These are phyloP conservation scores for Candida smagusa DNA, from an alignment of 1,139 yeast genomes.

Conservation along the genomic window DNA sequence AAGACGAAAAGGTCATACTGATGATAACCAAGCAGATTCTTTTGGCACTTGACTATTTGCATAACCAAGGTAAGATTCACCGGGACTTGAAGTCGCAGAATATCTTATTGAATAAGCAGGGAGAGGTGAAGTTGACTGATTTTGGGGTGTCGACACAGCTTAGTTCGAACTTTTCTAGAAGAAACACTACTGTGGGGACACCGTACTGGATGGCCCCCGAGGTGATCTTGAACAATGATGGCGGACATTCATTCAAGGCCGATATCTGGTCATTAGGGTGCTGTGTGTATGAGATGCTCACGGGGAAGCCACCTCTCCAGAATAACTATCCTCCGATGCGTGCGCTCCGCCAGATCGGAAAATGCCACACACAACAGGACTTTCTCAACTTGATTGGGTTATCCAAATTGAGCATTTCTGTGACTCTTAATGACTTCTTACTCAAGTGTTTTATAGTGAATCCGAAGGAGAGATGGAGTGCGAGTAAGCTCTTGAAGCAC, in stretches of 20 bases:
- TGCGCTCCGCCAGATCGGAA: slow-evolving; percentile 54
- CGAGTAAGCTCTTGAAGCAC: slow-evolving; percentile 56
- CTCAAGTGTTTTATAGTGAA: slow-evolving; percentile 60
- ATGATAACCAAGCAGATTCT: slow-evolving; percentile 57
- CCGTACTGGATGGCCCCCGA: slow-evolving; percentile 99
- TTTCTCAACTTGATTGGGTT: slow-evolving; percentile 32
- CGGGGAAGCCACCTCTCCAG: slow-evolving; percentile 80
- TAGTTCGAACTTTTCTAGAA: slow-evolving; percentile 68
- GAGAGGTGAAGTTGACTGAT: slow-evolving; percentile 90
- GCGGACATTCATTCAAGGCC: slow-evolving; percentile 82
- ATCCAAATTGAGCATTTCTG: slow-evolving; percentile 21
- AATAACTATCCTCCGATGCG: slow-evolving; percentile 72
- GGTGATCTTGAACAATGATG: slow-evolving; percentile 71
- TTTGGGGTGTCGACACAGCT: slow-evolving; percentile 94
- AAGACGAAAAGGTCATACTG: slow-evolving; percentile 48
- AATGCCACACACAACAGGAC: slow-evolving; percentile 31
- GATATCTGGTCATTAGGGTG: slow-evolving; percentile 97
- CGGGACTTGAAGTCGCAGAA: slow-evolving; percentile 88
- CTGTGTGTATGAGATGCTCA: slow-evolving; percentile 79
- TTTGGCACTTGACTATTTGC: slow-evolving; percentile 69
- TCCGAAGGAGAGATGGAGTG: slow-evolving; percentile 57
- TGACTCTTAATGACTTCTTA: slow-evolving; percentile 53
- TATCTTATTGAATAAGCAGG: slow-evolving; percentile 60
- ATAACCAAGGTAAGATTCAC: slow-evolving; percentile 77
- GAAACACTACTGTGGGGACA: slow-evolving; percentile 95